Base-by-base conservation (phyloP, 2,329 filamentous ascomycete genomes). In the Talaromyces sp. region DNA sequence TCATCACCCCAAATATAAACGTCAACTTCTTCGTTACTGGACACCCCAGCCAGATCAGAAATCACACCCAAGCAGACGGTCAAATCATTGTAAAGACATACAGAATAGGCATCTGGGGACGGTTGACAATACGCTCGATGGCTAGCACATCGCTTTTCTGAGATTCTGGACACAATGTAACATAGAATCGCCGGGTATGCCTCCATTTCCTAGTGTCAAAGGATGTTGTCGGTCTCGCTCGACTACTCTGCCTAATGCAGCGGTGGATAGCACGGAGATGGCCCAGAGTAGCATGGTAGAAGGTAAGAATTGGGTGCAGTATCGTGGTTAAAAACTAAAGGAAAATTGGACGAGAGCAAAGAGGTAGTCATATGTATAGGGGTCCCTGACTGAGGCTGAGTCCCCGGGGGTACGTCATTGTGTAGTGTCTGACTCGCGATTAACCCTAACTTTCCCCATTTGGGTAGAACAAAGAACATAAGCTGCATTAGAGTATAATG, bases 1-100 rank as follows among this genome's bases (percentile, higher is more conserved):
- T 51, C 36, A 51, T 51, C 33, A 51, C 46, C 46, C 46, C 46
- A 51, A 51, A 51, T 51, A 51, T 36, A 51, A 51, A 51, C 46
- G 19, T 51, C 46, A 36, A 15, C 17, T 36, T 51, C 46, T 51
- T 51, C 46, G 36, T 51, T 36, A 19, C 46, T 51, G 17, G 46
- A 36, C 33, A 51, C 46, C 15, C 46, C 31, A 51, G 33, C 31
- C 46, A 37, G 46, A 37, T 36, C 46, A 51, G 46, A 37, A 51
- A 51, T 51, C 33, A 37, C 11, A 36, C 15, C n/a, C 33, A 51
- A 51, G 46, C 46, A 51, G 17, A 9, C 17, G 31, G 46, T 51
- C 17, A 51, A 37, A 51, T 51, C 46, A 35, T 51, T 51, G 46
- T 51, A 25, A 51, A 36, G 46, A 51, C 46, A 37, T 51, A 51